Base-by-base conservation (phyloP, 345 rosid genomes). In the Eucalyptus decipiens region DNA sequence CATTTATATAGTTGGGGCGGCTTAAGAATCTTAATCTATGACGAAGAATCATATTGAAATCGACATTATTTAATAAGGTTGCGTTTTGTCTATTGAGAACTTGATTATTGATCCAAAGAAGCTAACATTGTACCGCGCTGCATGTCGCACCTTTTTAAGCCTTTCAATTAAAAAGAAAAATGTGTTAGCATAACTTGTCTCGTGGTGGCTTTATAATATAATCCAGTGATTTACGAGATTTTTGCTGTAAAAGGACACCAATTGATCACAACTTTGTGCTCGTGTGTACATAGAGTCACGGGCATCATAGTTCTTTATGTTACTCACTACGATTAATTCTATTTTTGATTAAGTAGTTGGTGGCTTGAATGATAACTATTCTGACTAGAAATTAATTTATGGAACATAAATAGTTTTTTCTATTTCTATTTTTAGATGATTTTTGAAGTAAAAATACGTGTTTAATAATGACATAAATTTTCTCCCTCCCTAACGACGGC, bases 401-500 rank as follows among this genome's bases (percentile, higher is more conserved):
- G 0, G 11, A 52, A 52, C 1, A 52, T 52, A 52, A 21, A 52
- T 52, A 52, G 11, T 8, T 52, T 8, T 52, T 52, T 52, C 5
- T 52, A 52, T 52, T 52, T 52, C 5, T 52, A 52, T 19, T 52
- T 52, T 52, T 52, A 52, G 2, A 52, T 52, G 5, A 52, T 0
- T 52, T 52, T 52, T 26, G 2, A 52, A 52, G 26, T 52, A 52
- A 52, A 52, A 52, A 19, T 52, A 52, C 11, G 0, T 2, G 2
- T 52, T 52, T 52, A 1, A 52, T 52, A 52, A 19, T 2, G 1
- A 19, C 11, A 19, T 5, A 52, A 52, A 8, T 21, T 52, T 4
- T 52, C 11, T 52, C 2, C 0, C 5, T 52, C 26, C 58, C 11
- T 0, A 21, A 52, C 11, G 4, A 4, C 11, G 0, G 0, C 21